Base-by-base conservation (phyloP, 192 early-diverging fungal species). In the Backusella mclennaniae region DNA sequence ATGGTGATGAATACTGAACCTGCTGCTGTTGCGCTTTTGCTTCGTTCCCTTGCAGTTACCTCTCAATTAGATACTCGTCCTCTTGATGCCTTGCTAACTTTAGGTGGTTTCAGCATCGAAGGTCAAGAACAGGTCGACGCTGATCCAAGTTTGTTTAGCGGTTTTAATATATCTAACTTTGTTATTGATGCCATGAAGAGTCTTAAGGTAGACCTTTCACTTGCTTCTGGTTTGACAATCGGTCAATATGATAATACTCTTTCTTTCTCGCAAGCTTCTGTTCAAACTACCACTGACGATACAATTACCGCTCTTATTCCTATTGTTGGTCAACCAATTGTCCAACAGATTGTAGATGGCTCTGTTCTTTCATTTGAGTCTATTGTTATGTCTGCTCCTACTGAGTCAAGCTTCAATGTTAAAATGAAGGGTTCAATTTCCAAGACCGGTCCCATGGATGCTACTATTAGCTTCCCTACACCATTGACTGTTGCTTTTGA, bases 1-100 rank as follows among this genome's bases (percentile, higher is more conserved):
- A 74, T 89, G 78, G 70, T 71, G 14, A 87, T 89, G 85, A 88
- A 89, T 75, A 77, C 85, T 78, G 77, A 82, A 14, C 84, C 87
- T 59, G 80, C 84, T 66, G 80, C 86, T 8, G 77, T 89, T 29
- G 78, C 84, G 38, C 77, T 79, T 26, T 78, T 89, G 33, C 80
- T 89, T 67, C 73, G 82, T 31, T 81, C 84, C 44, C 83, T 82
- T 69, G 85, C 87, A 67, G 67, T 73, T 23, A 72, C 70, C 39
- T 85, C 86, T 69, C 76, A 82, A 19, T 75, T 87, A 21, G 82
- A 87, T 42, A 82, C 85, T 0, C 75, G 76, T 23, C 83, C 86
- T 72, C 77, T 89, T 44, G 78, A 85, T 80, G 85, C 81, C 53
- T 66, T 89, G 14, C 70, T 87, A 26, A 76, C 83, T 19, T 49